Conservation (phyloP, 352 stramenopile genomes). For the Phytophthora macrochlamydospora region DNA sequence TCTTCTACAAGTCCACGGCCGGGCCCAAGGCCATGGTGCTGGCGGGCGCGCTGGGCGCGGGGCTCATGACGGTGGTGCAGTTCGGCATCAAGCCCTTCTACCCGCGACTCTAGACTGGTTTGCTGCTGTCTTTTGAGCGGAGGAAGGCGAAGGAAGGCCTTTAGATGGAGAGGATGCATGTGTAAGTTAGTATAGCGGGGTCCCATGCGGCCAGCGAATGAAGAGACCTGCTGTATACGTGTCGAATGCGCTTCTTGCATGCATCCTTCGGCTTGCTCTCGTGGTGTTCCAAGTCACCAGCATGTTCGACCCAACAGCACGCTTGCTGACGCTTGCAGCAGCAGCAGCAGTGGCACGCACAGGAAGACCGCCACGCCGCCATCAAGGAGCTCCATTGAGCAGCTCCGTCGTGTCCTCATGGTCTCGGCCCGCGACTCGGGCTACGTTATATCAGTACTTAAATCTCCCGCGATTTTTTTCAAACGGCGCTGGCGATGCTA, state of each 20-base stretch:
- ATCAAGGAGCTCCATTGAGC: too few species aligned
- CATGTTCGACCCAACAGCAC: too few species aligned
- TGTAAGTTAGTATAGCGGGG: conserved; percentile 43
- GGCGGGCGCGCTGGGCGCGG: conserved; percentile 74
- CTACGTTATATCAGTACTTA: background rate
- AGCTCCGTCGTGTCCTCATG: too few species aligned
- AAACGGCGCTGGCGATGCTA: conserved; percentile 11
- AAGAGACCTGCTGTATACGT: background rate
- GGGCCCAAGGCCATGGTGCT: conserved; percentile 86
- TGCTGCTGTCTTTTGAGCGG: conserved; percentile 24
- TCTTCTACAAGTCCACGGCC: conserved; percentile 89
- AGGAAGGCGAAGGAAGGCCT: background rate
- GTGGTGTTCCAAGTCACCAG: too few species aligned
- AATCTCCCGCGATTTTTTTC: background rate
- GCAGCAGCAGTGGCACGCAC: too few species aligned
- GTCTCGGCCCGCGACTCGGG: too few species aligned
- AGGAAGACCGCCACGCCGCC: too few species aligned
- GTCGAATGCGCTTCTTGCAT: background rate
- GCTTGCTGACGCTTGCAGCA: too few species aligned
- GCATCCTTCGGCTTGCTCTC: background rate
- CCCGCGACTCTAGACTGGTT: conserved; percentile 62
- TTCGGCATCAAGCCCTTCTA: conserved; percentile 89
- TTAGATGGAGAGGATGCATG: conserved; percentile 24
- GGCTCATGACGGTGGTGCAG: conserved; percentile 85
- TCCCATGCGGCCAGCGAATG: background rate